Base-by-base conservation (phyloP, 805 yeast genomes). In the Lipomyces starkeyi region DNA sequence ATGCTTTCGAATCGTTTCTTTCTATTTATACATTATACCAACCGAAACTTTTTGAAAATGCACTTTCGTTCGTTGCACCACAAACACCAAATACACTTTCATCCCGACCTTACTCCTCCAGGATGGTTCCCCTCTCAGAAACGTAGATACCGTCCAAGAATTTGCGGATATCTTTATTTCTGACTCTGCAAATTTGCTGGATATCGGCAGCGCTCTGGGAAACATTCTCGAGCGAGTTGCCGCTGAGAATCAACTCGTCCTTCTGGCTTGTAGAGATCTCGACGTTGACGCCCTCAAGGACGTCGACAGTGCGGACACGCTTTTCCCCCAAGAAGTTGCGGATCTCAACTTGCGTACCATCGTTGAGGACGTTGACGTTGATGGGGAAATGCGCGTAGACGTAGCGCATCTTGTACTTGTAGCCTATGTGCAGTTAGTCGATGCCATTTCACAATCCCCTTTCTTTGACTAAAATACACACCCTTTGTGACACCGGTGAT, bases 351-450 rank as follows among this genome's bases (percentile, higher is more conserved):
- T 80, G 87, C 74, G 86, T 83, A 69, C 94, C 94, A 79, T 86
- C 85, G 75, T 91, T 91, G 81, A 91, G 82, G 76, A 93, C 83
- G 87, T 93, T 94, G 77, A 95, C 97, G 86, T 95, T 95, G 86
- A 96, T 95, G 83, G 99, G 99, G 97, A 95, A 95, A 91, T 95
- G 99, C 89, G 99, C 99, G 83, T 94, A 96, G 75, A 95, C 99
- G 84, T 92, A 93, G 88, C 98, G 93, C 98, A 95, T 90, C 91
- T 95, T 95, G 95, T 95, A 95, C 86, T 91, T 89, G 97, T 85
- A 94, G 40, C 74, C 73, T 66, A 35, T 22, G 55, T 9, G 5
- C 20, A 9, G 22, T 49, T 37, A 55, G 22, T 34, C 20, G 17
- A 7, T 52, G 20, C 40, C 37, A 43, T 43, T n/a, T 43, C n/a